These are phyloP conservation scores for Stemphylium lycopersici DNA, from an alignment of 2,329 filamentous ascomycete genomes.

Conservation along the genomic window DNA sequence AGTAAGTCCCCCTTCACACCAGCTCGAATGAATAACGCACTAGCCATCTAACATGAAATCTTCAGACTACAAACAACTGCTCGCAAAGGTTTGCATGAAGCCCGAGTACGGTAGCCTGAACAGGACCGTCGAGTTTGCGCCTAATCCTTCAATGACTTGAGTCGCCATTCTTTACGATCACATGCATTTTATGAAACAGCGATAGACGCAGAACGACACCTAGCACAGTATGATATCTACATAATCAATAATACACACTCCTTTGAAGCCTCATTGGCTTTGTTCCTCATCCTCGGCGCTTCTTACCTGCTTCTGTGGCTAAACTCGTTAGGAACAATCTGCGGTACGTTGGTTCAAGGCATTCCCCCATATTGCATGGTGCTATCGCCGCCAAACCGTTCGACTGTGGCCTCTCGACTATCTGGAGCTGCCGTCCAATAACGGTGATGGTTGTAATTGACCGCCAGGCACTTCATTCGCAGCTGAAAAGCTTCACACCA, in stretches of 20 bases:
- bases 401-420: neutral
- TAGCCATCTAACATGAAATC: neutral
- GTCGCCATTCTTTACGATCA: neutral
- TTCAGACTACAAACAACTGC: slow-evolving; percentile 25
- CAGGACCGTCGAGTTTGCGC: slow-evolving; percentile 16
- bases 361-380: neutral
- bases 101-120: slow-evolving; percentile 14
- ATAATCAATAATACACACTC: slow-evolving; percentile 15
- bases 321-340: neutral
- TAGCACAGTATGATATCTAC: neutral
- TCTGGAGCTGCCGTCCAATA: neutral
- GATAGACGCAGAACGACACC: neutral
- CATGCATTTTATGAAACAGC: slow-evolving; percentile 6
- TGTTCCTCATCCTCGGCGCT: neutral
- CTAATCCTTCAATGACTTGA: neutral
- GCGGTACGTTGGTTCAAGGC: neutral
- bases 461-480: neutral
- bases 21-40: too few species aligned
- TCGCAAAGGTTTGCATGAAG: slow-evolving; percentile 16
- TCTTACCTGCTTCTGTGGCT: neutral
- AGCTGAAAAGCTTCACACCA: neutral
- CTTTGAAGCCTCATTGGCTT: neutral
- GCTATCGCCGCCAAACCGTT: neutral
- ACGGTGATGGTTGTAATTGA: neutral
- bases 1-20: slow-evolving; percentile 12